Evolutionary conservation across 139 green algal genomes (phyloP).

Genomic region (Chlorella ohadii): DNA sequence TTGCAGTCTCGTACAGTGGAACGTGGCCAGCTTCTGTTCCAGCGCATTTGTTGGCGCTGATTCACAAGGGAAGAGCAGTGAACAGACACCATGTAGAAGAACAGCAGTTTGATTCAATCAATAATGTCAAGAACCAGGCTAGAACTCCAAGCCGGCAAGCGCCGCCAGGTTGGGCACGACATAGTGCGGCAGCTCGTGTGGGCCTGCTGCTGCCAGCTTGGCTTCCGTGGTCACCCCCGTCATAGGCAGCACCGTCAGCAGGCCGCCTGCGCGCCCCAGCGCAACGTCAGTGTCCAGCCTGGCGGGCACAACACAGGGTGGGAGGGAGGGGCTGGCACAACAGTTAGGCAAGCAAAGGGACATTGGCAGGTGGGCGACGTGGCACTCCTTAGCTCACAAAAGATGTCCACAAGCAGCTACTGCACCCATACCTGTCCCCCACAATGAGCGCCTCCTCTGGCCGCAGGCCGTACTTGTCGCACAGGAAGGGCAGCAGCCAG

Average conservation of each 20-base stretch:
- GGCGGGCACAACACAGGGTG: neutral
- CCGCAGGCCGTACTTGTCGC: constrained; percentile 46
- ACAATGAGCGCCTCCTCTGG: constrained; percentile 60
- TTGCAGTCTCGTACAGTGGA: too few species aligned
- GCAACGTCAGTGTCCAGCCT: constrained; percentile 75
- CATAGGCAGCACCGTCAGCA: constrained; percentile 64
- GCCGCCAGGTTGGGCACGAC: constrained; percentile 50
- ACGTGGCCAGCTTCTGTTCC: too few species aligned
- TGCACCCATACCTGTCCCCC: constrained; percentile 51
- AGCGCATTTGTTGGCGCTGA: too few species aligned
- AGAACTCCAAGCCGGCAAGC: constrained; percentile 45
- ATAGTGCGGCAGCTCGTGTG: constrained; percentile 37
- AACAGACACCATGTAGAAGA: neutral
- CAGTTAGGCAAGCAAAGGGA: too few species aligned
- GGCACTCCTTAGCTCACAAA: too few species aligned
- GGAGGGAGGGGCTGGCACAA: too few species aligned
- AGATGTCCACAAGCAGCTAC: too few species aligned
- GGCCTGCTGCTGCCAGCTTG: constrained; percentile 1
- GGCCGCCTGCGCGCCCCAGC: constrained; percentile 57
- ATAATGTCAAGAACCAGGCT: neutral
- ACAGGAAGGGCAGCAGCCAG: constrained; percentile 76
- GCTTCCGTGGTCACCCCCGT: constrained; percentile 53
- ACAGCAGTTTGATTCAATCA: neutral
- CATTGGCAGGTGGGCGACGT: too few species aligned
- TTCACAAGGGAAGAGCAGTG: too few species aligned